phyloP scores from a whole-genome alignment of 2,329 filamentous ascomycete genomes.

The Didymella segeticola region DNA sequence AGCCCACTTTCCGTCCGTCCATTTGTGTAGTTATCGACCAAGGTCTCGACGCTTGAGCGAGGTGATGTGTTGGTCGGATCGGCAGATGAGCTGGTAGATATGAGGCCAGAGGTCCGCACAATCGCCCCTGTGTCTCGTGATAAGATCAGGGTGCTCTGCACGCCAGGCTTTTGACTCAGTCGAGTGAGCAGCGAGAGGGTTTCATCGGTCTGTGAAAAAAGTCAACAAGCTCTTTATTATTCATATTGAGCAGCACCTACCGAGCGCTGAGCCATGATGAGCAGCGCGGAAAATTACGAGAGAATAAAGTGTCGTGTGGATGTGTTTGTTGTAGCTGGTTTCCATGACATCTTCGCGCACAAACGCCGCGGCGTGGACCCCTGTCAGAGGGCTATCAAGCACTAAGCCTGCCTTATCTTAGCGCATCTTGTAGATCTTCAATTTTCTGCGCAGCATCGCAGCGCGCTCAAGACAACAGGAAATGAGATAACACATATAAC shows the following conservation, averaged over 20 bases:
- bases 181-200: conserved; percentile 70
- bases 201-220: conserved; percentile 57
- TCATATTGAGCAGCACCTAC: conserved; percentile 26
- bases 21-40: conserved; percentile 41
- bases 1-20: conserved; percentile 54
- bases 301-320: neutral
- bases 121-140: conserved; percentile 76
- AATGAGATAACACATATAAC: conserved; percentile 12
- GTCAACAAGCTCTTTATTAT: neutral
- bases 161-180: conserved; percentile 77
- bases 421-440: conserved; percentile 25
- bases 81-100: conserved; percentile 63
- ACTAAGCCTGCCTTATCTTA: conserved; percentile 18
- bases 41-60: conserved; percentile 37
- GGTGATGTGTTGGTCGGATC: conserved; percentile 51
- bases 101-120: conserved; percentile 74
- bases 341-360: conserved; percentile 27
- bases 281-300: neutral
- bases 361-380: conserved; percentile 20
- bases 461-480: neutral
- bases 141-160: conserved; percentile 78
- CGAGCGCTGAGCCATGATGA: conserved; percentile 38
- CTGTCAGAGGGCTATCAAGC: conserved; percentile 11
- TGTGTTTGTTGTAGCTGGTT: conserved; percentile 18
- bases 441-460: conserved; percentile 29